Evolutionary conservation across 305 asterid genomes (phyloP).

Genomic region (Fraxinus albicans): DNA sequence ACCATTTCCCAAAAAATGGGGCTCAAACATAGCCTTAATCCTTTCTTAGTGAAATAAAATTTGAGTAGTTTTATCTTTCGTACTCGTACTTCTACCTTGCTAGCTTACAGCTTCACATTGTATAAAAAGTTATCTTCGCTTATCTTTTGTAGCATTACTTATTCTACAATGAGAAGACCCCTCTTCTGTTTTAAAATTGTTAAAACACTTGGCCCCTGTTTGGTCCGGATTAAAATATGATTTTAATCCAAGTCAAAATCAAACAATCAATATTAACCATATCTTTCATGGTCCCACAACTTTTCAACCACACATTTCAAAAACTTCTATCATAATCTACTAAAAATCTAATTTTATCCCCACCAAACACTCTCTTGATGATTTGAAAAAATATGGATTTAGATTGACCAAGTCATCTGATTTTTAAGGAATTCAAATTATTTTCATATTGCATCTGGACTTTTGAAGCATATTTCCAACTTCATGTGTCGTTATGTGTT

Average conservation of each 20-base stretch:
- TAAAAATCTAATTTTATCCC: too few species aligned
- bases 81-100: background rate
- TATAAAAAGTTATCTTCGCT: background rate
- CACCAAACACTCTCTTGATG: too few species aligned
- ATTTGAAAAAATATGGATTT: background rate
- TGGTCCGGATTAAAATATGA: too few species aligned
- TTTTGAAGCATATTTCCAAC: background rate
- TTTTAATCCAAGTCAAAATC: too few species aligned
- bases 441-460: background rate
- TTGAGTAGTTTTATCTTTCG: background rate
- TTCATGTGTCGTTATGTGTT: background rate
- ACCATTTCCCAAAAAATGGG: background rate
- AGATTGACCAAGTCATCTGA: background rate
- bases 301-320: too few species aligned
- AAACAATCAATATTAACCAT: too few species aligned
- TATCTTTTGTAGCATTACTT: background rate
- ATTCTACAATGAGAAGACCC: background rate
- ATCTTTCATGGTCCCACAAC: too few species aligned
- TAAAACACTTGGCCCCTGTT: background rate
- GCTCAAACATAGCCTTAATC: background rate
- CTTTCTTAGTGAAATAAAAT: background rate
- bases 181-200: background rate
- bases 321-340: too few species aligned
- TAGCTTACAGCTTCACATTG: background rate
- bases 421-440: background rate